These are phyloP conservation scores for Geoglossum cookeanum DNA, from an alignment of 2,329 filamentous ascomycete species.

Conservation along the genomic window DNA sequence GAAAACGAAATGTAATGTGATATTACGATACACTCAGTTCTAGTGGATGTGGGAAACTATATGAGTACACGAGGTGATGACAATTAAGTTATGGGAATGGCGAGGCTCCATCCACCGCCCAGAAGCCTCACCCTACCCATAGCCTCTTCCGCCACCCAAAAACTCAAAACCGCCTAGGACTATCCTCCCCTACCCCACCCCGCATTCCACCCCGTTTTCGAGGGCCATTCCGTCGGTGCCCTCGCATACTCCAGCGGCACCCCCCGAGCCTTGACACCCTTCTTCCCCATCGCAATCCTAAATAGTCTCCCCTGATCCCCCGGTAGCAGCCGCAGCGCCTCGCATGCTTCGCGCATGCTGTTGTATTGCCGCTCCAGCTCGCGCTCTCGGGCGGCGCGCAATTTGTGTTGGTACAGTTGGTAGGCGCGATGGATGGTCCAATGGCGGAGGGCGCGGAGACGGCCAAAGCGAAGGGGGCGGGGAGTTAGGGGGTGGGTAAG, in stretches of 20 bases:
- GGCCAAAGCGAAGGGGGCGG: constrained; percentile 70
- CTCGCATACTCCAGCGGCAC: constrained; percentile 86
- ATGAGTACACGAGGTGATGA: no score
- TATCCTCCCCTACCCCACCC: constrained; percentile 51
- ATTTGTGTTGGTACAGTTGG: constrained; percentile 57
- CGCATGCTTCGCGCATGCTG: constrained; percentile 68
- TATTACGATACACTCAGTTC: no score
- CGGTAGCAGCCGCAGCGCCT: constrained; percentile 46
- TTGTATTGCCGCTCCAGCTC: constrained; percentile 67
- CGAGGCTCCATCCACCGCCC: no score
- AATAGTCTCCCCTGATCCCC: constrained; percentile 55
- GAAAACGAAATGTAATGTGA: no score
- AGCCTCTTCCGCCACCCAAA: no score
- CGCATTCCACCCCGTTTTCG: constrained; percentile 73
- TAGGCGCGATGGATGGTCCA: constrained; percentile 98
- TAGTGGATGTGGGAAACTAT: no score
- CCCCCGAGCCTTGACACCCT: constrained; percentile 51
- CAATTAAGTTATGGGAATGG: no score
- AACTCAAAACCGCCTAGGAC: constrained; percentile 2
- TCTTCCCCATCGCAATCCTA: constrained; percentile 78
- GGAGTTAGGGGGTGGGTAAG: constrained; percentile 49
- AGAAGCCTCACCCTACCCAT: no score
- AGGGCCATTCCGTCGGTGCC: constrained; percentile 66
- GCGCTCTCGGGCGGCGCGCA: constrained; percentile 41
- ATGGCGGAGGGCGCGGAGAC: constrained; percentile 74